Evolutionary conservation across 2,329 filamentous ascomycete genomes (phyloP).

Genomic region (Venturia aucupariae): DNA sequence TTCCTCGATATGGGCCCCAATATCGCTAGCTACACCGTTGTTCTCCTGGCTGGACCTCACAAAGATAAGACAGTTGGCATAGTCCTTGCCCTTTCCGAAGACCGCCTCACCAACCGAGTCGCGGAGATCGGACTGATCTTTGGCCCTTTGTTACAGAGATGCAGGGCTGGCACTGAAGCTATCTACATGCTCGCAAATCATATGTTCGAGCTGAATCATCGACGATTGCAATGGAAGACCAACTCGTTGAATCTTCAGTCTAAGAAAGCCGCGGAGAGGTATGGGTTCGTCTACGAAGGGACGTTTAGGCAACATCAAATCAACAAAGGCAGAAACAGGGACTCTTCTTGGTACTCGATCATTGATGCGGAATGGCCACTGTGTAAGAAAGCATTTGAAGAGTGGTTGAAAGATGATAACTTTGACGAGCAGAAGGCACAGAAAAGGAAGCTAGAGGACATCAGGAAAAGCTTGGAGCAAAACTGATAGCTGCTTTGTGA

Average conservation of each 20-base stretch:
- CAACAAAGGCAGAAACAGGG: constrained; percentile 45
- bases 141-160: background rate
- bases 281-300: constrained; percentile 53
- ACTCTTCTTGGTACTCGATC: constrained; percentile 54
- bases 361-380: constrained; percentile 49
- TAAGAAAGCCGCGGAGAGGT: constrained; percentile 43
- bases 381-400: constrained; percentile 38
- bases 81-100: background rate
- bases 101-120: constrained; percentile 5
- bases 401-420: constrained; percentile 47
- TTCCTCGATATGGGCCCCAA: background rate
- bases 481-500: background rate
- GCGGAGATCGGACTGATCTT: background rate
- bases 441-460: constrained; percentile 34
- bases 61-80: background rate
- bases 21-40: background rate
- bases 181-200: constrained; percentile 47
- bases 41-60: background rate
- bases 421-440: constrained; percentile 48
- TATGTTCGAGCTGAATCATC: constrained; percentile 46
- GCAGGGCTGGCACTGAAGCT: constrained; percentile 40
- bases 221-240: constrained; percentile 57
- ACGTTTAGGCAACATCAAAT: constrained; percentile 54
- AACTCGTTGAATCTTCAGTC: constrained; percentile 48
- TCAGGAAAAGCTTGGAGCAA: constrained; percentile 16